phyloP scores from a whole-genome alignment of 192 early-diverging fungal genomes.

The Linnemannia exigua region DNA sequence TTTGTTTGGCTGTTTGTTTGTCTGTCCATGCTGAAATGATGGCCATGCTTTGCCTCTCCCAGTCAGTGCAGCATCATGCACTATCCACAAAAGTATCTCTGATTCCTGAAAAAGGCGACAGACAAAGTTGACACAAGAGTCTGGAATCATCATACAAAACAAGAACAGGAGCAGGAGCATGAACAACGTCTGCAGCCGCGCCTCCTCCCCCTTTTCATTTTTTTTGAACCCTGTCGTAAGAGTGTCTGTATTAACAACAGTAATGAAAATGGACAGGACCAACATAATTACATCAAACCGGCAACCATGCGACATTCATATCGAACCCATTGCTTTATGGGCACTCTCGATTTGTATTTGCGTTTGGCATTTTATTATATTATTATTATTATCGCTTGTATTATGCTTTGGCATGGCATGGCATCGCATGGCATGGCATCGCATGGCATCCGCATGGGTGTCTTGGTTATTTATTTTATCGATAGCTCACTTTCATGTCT shows the following conservation, averaged over 20 bases:
- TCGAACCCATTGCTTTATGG: neutral
- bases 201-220: neutral
- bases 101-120: neutral
- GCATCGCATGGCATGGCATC: slow-evolving; percentile 3
- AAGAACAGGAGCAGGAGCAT: neutral
- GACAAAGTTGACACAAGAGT: neutral
- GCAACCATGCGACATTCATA: neutral
- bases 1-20: neutral
- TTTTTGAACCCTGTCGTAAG: slow-evolving; percentile 1
- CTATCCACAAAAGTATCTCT: too few relatives aligned
- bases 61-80: neutral
- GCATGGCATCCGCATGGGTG: neutral
- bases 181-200: neutral
- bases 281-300: too few relatives aligned
- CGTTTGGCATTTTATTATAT: neutral
- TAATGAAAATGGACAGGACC: neutral
- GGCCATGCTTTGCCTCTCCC: neutral
- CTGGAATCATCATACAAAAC: neutral
- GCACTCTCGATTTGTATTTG: neutral
- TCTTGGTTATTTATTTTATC: neutral
- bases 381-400: neutral
- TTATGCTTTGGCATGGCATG: neutral
- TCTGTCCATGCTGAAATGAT: neutral
- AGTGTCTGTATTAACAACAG: neutral
- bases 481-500: neutral